Conservation (phyloP, 2,329 filamentous ascomycete genomes). For the Tolypocladium album region DNA sequence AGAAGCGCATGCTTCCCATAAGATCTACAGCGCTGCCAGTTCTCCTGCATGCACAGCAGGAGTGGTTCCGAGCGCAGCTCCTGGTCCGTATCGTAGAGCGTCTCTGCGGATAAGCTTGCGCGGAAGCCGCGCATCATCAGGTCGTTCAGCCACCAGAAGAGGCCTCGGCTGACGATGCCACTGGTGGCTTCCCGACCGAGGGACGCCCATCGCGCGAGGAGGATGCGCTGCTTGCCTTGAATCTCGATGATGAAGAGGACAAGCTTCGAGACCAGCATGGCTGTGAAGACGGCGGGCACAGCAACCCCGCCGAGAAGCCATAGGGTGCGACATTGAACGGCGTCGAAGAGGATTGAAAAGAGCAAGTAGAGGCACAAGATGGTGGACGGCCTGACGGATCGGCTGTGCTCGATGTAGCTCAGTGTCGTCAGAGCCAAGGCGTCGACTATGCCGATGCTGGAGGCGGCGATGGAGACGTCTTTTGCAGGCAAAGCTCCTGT, state of each 20-base stretch:
- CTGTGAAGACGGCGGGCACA: slow-evolving; percentile 14
- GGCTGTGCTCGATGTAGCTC: slow-evolving; percentile 20
- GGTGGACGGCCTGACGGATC: slow-evolving; percentile 24
- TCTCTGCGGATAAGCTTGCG: not conserved
- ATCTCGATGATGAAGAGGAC: not conserved
- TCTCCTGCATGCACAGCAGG: not conserved
- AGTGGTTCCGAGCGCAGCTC: not conserved
- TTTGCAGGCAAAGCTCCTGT: not conserved
- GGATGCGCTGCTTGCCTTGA: not conserved
- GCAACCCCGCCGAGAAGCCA: slow-evolving; percentile 8
- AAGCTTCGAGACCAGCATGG: slow-evolving; percentile 17
- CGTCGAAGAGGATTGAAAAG: slow-evolving; percentile 21
- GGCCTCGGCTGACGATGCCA: slow-evolving; percentile 7
- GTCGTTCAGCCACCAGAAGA: slow-evolving; percentile 14
- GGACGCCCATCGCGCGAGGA: slow-evolving; percentile 13
- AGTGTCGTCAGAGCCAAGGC: slow-evolving; percentile 12
- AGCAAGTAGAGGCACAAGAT: slow-evolving; percentile 25
- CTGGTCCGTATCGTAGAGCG: not conserved
- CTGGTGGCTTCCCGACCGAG: slow-evolving; percentile 18
- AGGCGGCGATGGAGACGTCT: slow-evolving; percentile 2
- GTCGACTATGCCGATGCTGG: slow-evolving; percentile 16
- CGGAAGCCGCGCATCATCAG: not conserved
- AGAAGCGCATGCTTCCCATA: not conserved
- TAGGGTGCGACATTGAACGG: slow-evolving; percentile 18
- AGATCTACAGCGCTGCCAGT: not conserved